Percentiles rank a stretch among this genome's conserved stretches.
Conservation (phyloP, 2,329 filamentous ascomycete species). For the Sporothrix inflata region DNA sequence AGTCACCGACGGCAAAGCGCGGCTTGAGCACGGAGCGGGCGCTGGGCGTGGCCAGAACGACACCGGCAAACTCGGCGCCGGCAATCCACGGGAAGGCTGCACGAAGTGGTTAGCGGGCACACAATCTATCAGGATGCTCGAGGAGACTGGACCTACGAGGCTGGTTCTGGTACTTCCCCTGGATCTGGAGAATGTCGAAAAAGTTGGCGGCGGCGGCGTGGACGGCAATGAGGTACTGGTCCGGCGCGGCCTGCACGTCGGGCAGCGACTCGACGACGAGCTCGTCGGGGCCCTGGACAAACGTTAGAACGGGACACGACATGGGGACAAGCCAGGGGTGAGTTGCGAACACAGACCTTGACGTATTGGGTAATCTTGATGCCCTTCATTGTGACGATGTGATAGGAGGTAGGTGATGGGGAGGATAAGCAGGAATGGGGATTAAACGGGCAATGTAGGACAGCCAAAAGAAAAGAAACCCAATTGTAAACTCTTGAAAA, state of each 20-base stretch:
- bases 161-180: conserved; percentile 93
- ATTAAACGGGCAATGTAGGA: too few species aligned
- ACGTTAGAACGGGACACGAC: neutral
- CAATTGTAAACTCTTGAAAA: neutral
- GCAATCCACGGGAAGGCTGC: conserved; percentile 80
- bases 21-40: conserved; percentile 53
- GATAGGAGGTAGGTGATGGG: neutral
- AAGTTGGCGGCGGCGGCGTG: conserved; percentile 91
- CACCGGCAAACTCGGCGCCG: conserved; percentile 84
- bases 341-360: neutral
- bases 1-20: conserved; percentile 74
- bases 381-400: conserved; percentile 8
- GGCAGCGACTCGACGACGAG: conserved; percentile 75
- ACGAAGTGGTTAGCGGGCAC: neutral
- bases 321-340: neutral
- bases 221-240: conserved; percentile 85
- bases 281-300: conserved; percentile 70
- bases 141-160: conserved; percentile 56
- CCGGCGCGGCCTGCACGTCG: conserved; percentile 69
- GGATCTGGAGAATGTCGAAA: conserved; percentile 94
- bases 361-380: conserved; percentile 24
- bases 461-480: neutral
- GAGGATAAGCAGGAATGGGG: neutral
- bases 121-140: neutral
- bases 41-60: conserved; percentile 62